Base-by-base conservation (phyloP, 352 stramenopile species). In the Bremia lactucae region DNA sequence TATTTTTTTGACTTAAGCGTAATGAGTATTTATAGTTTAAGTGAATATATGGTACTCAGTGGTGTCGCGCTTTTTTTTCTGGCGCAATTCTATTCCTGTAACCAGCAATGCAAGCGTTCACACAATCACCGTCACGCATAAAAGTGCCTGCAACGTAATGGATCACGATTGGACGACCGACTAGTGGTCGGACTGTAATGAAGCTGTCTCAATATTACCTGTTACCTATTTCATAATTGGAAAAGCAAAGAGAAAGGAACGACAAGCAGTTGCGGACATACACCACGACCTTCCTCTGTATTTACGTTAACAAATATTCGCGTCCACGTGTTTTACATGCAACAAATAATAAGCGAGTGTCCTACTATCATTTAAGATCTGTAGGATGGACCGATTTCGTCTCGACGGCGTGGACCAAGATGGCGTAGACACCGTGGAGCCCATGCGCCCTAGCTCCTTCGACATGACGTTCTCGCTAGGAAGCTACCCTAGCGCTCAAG, bases 391-490 rank as follows among this genome's bases (percentile, higher is more conserved):
- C 49, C 80, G 80, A 36, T 92, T 92, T 62, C 60, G 70, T 36
- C 50, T 86, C 8, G 72, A 89, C 26, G 75, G 83, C 46, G 72
- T 88, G 45, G 75, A 87, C 43, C 68, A 83, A 38, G 66, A 81
- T 41, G 64, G 59, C 34, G 87, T 77, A 34, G 80, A 92, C 55
- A 77, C 63, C 2, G 72, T 92, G 10, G 80, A 89, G 63, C 80
- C 80, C 36, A 81, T 89, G 64, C 80, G 80, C 3, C 65, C 80
- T n/a, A 88, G 80, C 50, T 90, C 77, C 21, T 92, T 92, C 53
- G 77, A 92, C 68, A 83, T 87, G 72, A 87, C 73, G 51, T 88
- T 88, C 61, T 87, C 72, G 22, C 72, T 87, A 6, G 69, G 68
- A 44, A 64, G 59, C 58, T 67, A 81, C 52, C 58, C 62, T 36